These are phyloP conservation scores for Erysiphe pulchra DNA, from an alignment of 2,329 filamentous ascomycete species.

Conservation along the genomic window DNA sequence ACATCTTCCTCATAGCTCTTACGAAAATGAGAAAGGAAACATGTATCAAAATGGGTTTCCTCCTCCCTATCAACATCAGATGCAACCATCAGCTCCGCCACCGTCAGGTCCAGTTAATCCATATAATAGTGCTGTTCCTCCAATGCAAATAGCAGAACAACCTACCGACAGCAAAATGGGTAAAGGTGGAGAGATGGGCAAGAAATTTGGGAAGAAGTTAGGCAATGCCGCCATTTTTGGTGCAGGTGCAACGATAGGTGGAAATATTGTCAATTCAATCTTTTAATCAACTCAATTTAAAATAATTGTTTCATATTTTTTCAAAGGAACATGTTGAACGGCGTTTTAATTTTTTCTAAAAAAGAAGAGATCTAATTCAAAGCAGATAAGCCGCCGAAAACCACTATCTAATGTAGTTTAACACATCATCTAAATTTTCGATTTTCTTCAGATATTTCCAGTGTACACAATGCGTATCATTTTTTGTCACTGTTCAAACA, in stretches of 20 bases:
- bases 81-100: not conserved
- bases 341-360: too few relatives aligned
- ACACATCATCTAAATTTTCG: too few relatives aligned
- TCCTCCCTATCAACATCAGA: conserved; percentile 5
- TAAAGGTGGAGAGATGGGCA: conserved; percentile 34
- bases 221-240: conserved; percentile 71
- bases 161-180: conserved; percentile 16
- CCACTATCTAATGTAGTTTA: too few relatives aligned
- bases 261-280: conserved; percentile 74
- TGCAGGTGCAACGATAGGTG: conserved; percentile 72
- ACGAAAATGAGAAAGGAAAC: conserved; percentile 8
- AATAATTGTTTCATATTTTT: too few relatives aligned
- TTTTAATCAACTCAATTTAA: conserved; percentile 26
- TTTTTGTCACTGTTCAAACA: too few relatives aligned
- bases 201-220: conserved; percentile 92
- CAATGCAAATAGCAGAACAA: conserved; percentile 42
- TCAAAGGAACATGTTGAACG: too few relatives aligned
- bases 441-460: too few relatives aligned
- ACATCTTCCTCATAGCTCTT: not conserved
- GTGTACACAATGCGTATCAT: too few relatives aligned
- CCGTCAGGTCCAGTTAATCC: conserved; percentile 28
- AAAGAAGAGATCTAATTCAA: too few relatives aligned
- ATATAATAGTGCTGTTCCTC: conserved; percentile 46
- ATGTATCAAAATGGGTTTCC: conserved; percentile 6
- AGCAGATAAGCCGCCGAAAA: too few relatives aligned